A percentile compares a stretch with the other conserved stretches of the same genome.
Evolutionary conservation across 345 rosid species (phyloP).

Genomic region (Acer campestre): DNA sequence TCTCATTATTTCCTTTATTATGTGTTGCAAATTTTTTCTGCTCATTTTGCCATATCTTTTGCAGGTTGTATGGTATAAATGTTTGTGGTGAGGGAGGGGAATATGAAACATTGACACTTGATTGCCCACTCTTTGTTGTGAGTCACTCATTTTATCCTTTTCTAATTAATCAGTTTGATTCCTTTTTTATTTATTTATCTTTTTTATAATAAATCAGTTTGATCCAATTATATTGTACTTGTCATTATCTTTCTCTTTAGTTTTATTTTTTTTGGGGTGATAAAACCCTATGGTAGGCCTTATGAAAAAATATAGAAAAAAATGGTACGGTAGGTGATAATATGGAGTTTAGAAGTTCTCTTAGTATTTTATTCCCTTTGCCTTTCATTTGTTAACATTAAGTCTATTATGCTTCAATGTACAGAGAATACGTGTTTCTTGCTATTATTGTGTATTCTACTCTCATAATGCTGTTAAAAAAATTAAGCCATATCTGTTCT

Average conservation of each 20-base stretch:
- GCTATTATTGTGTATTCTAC: not conserved
- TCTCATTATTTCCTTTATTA: not conserved
- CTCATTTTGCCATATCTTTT: slow-evolving; percentile 19
- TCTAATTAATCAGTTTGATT: slow-evolving; percentile 2
- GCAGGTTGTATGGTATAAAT: slow-evolving; percentile 86
- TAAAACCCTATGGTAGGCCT: not conserved
- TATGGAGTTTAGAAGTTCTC: not conserved
- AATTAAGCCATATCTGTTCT: not conserved
- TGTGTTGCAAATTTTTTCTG: not conserved
- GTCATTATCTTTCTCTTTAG: not conserved
- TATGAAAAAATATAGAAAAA: not conserved
- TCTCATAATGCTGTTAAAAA: not conserved
- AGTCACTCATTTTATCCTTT: slow-evolving; percentile 27
- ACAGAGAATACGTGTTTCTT: not conserved
- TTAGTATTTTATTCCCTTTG: not conserved
- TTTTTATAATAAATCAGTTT: not conserved
- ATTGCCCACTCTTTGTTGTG: slow-evolving; percentile 92
- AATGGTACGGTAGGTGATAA: not conserved
- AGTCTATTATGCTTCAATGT: not conserved
- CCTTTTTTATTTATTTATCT: not conserved
- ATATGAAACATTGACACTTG: slow-evolving; percentile 92
- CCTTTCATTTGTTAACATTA: not conserved
- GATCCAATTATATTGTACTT: not conserved
- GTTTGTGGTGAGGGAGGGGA: slow-evolving; percentile 99
- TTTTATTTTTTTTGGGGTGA: not conserved